Evolutionary conservation across 164 flowering plant genomes (phyloP).

Genomic region (Protea cynaroides): DNA sequence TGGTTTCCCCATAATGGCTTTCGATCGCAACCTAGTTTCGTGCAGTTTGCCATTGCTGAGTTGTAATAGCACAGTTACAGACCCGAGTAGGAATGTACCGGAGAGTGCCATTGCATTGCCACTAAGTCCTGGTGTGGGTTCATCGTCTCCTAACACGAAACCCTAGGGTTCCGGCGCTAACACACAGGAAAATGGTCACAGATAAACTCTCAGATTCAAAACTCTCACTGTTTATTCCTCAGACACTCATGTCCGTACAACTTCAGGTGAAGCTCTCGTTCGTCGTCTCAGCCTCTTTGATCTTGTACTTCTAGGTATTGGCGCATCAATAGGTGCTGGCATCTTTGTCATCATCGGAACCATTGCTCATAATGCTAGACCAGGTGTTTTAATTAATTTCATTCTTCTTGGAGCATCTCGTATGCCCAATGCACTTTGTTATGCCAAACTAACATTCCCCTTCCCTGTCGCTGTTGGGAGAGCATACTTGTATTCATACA

Average conservation of each 20-base stretch:
- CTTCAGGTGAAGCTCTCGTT: no score
- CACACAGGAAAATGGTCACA: constrained; percentile 6
- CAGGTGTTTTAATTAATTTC: constrained; percentile 93
- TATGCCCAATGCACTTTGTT: constrained; percentile 89
- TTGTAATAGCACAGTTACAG: constrained; percentile 26
- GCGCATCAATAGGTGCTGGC: no score
- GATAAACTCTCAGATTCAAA: no score
- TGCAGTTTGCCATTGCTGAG: constrained; percentile 60
- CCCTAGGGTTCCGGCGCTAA: constrained; percentile 20
- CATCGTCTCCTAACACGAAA: constrained; percentile 47
- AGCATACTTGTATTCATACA: constrained; percentile 80
- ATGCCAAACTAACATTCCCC: constrained; percentile 85
- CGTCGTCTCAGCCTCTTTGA: no score
- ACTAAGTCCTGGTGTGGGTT: constrained; percentile 16
- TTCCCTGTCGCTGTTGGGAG: constrained; percentile 98
- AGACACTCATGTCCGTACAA: no score
- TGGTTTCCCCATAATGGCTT: constrained; percentile 49
- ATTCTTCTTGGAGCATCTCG: constrained; percentile 83
- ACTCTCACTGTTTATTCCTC: no score
- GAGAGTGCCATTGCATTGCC: constrained; percentile 33
- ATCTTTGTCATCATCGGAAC: no score
- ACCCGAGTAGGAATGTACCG: constrained; percentile 50
- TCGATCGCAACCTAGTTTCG: constrained; percentile 34
- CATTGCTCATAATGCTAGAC: no score
- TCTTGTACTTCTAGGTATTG: no score